Conservation (phyloP, 1,284 basidiomycete species). For the Irpex rosettiformis region DNA sequence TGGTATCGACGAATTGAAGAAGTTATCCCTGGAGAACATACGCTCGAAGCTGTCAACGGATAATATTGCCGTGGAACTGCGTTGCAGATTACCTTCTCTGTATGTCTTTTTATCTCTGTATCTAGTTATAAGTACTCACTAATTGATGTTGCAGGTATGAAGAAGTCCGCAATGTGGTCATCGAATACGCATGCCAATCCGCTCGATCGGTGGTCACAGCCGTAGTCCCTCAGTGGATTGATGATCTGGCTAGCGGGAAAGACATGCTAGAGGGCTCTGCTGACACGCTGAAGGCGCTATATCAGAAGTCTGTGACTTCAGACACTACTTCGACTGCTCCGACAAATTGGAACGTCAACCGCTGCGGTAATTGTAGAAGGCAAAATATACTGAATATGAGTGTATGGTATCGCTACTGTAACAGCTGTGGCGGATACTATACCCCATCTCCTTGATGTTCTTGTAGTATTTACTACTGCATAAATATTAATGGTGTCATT, state of each 20-base stretch:
- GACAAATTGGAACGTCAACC: too few species aligned
- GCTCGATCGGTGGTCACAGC: background rate
- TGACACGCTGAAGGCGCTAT: background rate
- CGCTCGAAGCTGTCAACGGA: constrained; percentile 12
- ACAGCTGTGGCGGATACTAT: too few species aligned
- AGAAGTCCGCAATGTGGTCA: background rate
- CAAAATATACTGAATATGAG: too few species aligned
- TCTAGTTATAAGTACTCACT: background rate
- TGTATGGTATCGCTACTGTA: too few species aligned
- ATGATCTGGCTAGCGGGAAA: background rate
- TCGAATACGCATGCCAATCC: background rate
- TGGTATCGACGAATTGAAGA: constrained; percentile 16
- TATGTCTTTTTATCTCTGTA: background rate
- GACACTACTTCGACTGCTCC: background rate
- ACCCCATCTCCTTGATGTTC: too few species aligned
- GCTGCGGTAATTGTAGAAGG: too few species aligned
- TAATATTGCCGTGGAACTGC: constrained; percentile 20
- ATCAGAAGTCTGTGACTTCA: background rate
- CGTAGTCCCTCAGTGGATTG: background rate
- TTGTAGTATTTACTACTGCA: too few species aligned
- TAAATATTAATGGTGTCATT: too few species aligned
- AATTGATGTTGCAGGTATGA: background rate
- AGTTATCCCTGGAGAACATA: constrained; percentile 13
- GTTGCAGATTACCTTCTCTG: constrained; percentile 17
- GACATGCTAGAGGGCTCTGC: background rate